phyloP scores from a whole-genome alignment of 176 grass and related monocot species.

The Poa annua region DNA sequence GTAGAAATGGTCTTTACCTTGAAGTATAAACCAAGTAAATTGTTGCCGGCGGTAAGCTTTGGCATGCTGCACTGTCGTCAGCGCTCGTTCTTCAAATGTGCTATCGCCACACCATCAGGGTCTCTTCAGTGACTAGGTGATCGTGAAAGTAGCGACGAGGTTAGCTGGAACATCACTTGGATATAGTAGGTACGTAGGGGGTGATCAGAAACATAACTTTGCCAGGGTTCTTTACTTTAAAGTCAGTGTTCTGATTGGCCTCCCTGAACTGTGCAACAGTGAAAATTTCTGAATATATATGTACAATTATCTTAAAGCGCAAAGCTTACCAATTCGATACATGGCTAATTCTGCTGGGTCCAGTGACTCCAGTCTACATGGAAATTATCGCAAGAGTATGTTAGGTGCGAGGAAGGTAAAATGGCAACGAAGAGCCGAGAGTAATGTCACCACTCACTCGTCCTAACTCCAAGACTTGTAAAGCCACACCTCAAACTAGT shows the following conservation, averaged over 20 bases:
- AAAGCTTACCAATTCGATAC: constrained; percentile 25
- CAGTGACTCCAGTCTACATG: not conserved
- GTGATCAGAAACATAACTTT: constrained; percentile 13
- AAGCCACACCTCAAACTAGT: too few relatives aligned
- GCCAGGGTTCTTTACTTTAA: constrained; percentile 13
- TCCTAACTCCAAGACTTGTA: constrained; percentile 11
- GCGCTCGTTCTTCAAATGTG: not conserved
- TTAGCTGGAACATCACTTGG: constrained; percentile 40
- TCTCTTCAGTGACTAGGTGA: not conserved
- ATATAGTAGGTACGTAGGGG: not conserved
- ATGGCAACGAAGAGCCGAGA: constrained; percentile 28
- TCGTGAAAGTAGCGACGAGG: constrained; percentile 7
- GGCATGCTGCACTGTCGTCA: not conserved
- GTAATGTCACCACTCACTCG: constrained; percentile 19
- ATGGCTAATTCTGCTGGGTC: constrained; percentile 34
- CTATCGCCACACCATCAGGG: not conserved
- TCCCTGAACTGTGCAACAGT: constrained; percentile 6
- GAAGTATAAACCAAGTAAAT: too few relatives aligned
- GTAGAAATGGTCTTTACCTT: too few relatives aligned
- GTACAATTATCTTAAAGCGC: constrained; percentile 1
- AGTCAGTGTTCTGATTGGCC: constrained; percentile 18
- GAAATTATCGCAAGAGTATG: constrained; percentile 25
- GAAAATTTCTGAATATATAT: constrained; percentile 17
- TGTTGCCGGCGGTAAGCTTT: not conserved
- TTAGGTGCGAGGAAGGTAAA: constrained; percentile 52